Percentiles rank a stretch among this genome's conserved stretches.
Evolutionary conservation across 306 rosid species (phyloP).

Genomic region (Urtica urens): DNA sequence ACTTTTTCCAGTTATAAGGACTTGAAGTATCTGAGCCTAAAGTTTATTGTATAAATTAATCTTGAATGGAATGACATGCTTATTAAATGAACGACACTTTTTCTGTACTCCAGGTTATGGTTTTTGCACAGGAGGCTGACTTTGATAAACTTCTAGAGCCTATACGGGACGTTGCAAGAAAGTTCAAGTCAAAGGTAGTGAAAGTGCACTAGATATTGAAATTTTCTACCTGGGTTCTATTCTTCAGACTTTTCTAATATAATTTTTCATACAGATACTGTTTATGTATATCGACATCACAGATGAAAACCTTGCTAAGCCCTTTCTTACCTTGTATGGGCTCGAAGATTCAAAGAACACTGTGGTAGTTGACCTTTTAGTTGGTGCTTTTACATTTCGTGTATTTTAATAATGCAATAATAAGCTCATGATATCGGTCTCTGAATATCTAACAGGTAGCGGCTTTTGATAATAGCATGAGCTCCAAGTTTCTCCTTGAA

Average conservation of each 20-base stretch:
- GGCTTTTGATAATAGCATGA: slow-evolving; percentile 58
- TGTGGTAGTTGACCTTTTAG: slow-evolving; percentile 42
- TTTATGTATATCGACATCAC: slow-evolving; percentile 52
- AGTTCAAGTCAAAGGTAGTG: slow-evolving; percentile 69
- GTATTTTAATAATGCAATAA: background rate
- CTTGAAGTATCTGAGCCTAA: background rate
- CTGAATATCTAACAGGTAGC: slow-evolving; percentile 43
- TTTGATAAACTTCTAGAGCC: slow-evolving; percentile 45
- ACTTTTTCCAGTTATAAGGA: background rate
- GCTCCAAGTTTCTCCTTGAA: slow-evolving; percentile 72
- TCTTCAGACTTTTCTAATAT: slow-evolving; percentile 11
- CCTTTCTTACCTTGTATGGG: slow-evolving; percentile 70
- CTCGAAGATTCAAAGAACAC: slow-evolving; percentile 65
- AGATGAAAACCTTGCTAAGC: slow-evolving; percentile 89
- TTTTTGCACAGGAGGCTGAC: slow-evolving; percentile 46
- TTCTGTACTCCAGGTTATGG: slow-evolving; percentile 44
- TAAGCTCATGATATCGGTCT: slow-evolving; percentile 17
- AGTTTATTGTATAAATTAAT: background rate
- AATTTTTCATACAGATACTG: slow-evolving; percentile 50
- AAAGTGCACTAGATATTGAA: slow-evolving; percentile 15
- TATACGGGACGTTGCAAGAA: slow-evolving; percentile 67
- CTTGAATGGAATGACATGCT: background rate
- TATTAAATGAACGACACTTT: background rate
- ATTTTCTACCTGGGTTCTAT: slow-evolving; percentile 10
- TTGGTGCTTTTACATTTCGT: slow-evolving; percentile 7